Conservation (phyloP, 768 basidiomycete species). For the Botryobasidium botryosum region DNA sequence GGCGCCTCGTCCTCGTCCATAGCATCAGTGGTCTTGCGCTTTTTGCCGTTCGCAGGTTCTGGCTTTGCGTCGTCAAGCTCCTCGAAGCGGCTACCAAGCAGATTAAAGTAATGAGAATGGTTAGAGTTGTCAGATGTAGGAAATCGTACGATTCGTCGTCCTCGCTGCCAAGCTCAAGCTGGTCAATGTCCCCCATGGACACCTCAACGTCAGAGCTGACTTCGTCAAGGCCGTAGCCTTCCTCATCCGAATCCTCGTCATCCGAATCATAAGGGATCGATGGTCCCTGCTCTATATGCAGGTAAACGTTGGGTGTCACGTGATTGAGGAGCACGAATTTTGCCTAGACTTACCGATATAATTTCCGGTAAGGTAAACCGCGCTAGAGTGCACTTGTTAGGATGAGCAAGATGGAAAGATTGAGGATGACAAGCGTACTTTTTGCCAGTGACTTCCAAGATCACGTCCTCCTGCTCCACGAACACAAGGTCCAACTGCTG, state of each 20-base stretch:
- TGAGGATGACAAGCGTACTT: constrained; percentile 18
- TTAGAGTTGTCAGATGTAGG: neutral
- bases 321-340: too few relatives aligned
- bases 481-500: constrained; percentile 23
- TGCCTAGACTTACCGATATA: constrained; percentile 20
- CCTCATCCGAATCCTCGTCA: constrained; percentile 11
- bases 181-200: constrained; percentile 14
- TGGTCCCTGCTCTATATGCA: too few relatives aligned
- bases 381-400: too few relatives aligned
- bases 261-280: constrained; percentile 11
- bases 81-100: constrained; percentile 15
- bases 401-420: constrained; percentile 2
- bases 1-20: constrained; percentile 10
- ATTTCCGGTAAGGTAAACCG: constrained; percentile 26
- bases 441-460: constrained; percentile 25
- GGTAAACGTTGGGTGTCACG: too few relatives aligned
- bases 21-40: constrained; percentile 14
- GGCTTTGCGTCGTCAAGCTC: constrained; percentile 14
- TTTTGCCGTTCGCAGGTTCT: constrained; percentile 11
- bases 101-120: neutral
- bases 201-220: constrained; percentile 21
- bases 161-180: constrained; percentile 18
- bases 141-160: constrained; percentile 14
- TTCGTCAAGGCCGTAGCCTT: constrained; percentile 16
- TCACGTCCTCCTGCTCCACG: constrained; percentile 21